Evolutionary conservation across 441 rosid genomes (phyloP).

Genomic region (Dalechampia spathulata): DNA sequence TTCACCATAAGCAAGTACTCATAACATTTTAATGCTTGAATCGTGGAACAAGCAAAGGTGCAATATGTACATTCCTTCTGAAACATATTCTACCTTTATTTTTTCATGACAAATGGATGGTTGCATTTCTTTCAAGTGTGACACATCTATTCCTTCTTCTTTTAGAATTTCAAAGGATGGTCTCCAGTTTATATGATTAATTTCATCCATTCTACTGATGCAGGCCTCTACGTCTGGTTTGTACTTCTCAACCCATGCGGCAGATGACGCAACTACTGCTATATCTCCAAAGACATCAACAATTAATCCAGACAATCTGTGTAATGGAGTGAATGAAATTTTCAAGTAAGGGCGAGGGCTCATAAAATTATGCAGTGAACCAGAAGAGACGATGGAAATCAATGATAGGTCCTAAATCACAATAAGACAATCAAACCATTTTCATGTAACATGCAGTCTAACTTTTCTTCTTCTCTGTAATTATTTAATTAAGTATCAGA

Average conservation of each 20-base stretch:
- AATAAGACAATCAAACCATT: background rate
- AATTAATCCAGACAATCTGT: conserved; percentile 79
- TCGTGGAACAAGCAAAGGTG: background rate
- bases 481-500: background rate
- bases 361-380: conserved; percentile 2
- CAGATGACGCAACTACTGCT: conserved; percentile 88
- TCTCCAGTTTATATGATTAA: conserved; percentile 75
- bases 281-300: conserved; percentile 82
- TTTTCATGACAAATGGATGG: conserved; percentile 41
- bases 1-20: background rate
- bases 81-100: conserved; percentile 45
- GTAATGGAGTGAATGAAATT: conserved; percentile 8
- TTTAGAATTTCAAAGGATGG: conserved; percentile 75
- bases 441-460: background rate
- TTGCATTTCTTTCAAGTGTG: conserved; percentile 35
- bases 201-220: conserved; percentile 43
- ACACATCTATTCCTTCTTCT: conserved; percentile 70
- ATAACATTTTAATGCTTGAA: background rate
- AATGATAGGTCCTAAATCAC: background rate
- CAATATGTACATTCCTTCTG: background rate
- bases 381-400: background rate
- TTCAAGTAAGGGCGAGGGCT: background rate
- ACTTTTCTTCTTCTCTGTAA: background rate
- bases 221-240: conserved; percentile 49
- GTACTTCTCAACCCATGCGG: conserved; percentile 93